phyloP scores from a whole-genome alignment of 305 asterid genomes.

The Fraxinus greggii region DNA sequence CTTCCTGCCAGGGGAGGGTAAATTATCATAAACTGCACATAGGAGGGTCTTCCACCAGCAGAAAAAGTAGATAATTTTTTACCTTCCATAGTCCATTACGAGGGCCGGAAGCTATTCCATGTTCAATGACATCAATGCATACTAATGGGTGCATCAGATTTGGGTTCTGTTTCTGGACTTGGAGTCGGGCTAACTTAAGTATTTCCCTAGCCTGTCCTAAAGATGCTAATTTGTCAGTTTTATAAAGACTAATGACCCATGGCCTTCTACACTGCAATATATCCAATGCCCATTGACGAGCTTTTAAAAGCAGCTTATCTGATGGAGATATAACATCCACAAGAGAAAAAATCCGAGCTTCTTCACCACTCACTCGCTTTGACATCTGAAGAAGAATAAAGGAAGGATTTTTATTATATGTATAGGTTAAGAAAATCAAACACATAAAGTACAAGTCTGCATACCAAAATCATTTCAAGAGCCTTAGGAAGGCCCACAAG shows the following conservation, averaged over 20 bases:
- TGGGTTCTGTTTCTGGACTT: constrained; percentile 39
- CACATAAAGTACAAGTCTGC: neutral
- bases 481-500: constrained; percentile 58
- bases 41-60: neutral
- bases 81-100: constrained; percentile 56
- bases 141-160: constrained; percentile 44
- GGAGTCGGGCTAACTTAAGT: constrained; percentile 40
- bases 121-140: constrained; percentile 58
- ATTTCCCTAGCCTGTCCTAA: constrained; percentile 45
- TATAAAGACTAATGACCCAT: constrained; percentile 49
- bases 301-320: constrained; percentile 44
- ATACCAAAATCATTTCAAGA: constrained; percentile 59
- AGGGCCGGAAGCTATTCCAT: constrained; percentile 55
- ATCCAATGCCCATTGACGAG: constrained; percentile 61
- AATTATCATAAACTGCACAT: constrained; percentile 15
- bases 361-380: constrained; percentile 51
- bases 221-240: constrained; percentile 52
- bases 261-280: constrained; percentile 47
- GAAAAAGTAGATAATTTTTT: neutral
- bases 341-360: constrained; percentile 45
- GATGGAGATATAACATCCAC: constrained; percentile 58
- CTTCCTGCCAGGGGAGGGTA: constrained; percentile 43
- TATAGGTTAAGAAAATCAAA: constrained; percentile 17
- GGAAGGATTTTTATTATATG: constrained; percentile 17
- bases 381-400: constrained; percentile 44